Evolutionary conservation across 2,329 filamentous ascomycete species (phyloP).

Genomic region (Chaetoscypha palmicola): DNA sequence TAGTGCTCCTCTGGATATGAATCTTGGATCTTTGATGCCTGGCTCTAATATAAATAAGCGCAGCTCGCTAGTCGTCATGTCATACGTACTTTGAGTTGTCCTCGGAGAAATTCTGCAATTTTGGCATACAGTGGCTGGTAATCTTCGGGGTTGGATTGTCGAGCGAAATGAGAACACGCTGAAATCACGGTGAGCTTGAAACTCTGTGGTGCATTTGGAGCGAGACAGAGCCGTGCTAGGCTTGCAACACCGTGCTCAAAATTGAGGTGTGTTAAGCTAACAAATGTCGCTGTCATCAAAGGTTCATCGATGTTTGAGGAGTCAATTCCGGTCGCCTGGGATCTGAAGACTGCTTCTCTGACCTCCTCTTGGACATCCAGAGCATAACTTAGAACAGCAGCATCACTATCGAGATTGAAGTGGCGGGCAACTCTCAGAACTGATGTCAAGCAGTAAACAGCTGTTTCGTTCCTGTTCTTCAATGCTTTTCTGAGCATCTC

Average conservation of each 20-base stretch:
- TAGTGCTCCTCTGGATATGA: conserved; percentile 33
- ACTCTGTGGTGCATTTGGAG: conserved; percentile 46
- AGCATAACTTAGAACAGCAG: conserved; percentile 52
- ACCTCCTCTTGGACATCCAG: conserved; percentile 65
- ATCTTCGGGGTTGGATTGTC: conserved; percentile 40
- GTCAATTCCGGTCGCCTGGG: conserved; percentile 41
- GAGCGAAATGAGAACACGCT: conserved; percentile 56
- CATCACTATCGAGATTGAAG: conserved; percentile 56
- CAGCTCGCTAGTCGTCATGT: neutral
- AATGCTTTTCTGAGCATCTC: conserved; percentile 56
- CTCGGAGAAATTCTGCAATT: conserved; percentile 49
- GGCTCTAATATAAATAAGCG: conserved; percentile 20
- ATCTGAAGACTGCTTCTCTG: conserved; percentile 56
- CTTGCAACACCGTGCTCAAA: conserved; percentile 51
- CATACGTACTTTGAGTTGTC: conserved; percentile 45
- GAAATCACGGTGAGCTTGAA: conserved; percentile 59
- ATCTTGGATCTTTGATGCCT: conserved; percentile 19
- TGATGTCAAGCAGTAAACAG: conserved; percentile 58
- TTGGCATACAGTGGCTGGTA: conserved; percentile 50
- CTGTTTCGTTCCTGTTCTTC: conserved; percentile 58
- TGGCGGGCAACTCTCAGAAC: conserved; percentile 57
- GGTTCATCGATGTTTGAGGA: conserved; percentile 52
- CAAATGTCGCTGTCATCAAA: conserved; percentile 59
- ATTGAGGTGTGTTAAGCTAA: conserved; percentile 56
- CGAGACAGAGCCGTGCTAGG: conserved; percentile 50